These are phyloP conservation scores for Trichophyton schoenleinii DNA, from an alignment of 2,329 filamentous ascomycete species.

Conservation along the genomic window DNA sequence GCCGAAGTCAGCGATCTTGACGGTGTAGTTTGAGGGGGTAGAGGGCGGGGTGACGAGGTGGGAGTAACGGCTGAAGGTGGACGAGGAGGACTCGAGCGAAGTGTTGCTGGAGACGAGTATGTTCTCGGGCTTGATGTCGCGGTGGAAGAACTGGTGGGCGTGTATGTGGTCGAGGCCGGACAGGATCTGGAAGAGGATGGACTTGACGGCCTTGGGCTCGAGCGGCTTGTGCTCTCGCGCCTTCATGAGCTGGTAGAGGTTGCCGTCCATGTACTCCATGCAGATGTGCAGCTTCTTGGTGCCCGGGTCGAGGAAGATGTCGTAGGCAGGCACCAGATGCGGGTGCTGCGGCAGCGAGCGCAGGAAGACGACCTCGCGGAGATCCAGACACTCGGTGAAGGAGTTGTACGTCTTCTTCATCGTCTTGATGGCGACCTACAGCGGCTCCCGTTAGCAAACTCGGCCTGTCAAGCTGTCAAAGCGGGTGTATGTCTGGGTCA, in stretches of 20 bases:
- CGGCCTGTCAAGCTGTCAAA: not conserved
- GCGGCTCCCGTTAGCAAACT: too few relatives aligned
- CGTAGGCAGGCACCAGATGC: constrained; percentile 90
- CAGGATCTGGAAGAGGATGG: constrained; percentile 94
- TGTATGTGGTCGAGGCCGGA: constrained; percentile 95
- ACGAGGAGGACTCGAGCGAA: constrained; percentile 56
- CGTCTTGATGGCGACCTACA: constrained; percentile 92
- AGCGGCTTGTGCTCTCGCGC: constrained; percentile 88
- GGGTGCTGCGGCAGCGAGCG: constrained; percentile 75
- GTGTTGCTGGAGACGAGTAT: constrained; percentile 90
- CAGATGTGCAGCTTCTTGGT: constrained; percentile 93
- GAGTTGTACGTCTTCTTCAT: constrained; percentile 99
- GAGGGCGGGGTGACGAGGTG: constrained; percentile 86
- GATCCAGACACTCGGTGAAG: constrained; percentile 75
- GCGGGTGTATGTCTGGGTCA: not conserved
- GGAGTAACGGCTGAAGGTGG: constrained; percentile 86
- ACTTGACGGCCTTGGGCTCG: constrained; percentile 86
- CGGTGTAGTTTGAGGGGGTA: constrained; percentile 83
- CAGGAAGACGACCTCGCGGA: constrained; percentile 93
- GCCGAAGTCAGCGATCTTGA: constrained; percentile 98
- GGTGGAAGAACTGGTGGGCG: constrained; percentile 93
- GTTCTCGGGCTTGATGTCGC: constrained; percentile 98
- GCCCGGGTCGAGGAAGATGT: constrained; percentile 95
- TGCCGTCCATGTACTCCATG: constrained; percentile 99
- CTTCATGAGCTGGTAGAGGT: constrained; percentile 98